Percentiles rank a stretch among this genome's conserved stretches.
Conservation (phyloP, 768 basidiomycete genomes). For the Scleroderma bovista region DNA sequence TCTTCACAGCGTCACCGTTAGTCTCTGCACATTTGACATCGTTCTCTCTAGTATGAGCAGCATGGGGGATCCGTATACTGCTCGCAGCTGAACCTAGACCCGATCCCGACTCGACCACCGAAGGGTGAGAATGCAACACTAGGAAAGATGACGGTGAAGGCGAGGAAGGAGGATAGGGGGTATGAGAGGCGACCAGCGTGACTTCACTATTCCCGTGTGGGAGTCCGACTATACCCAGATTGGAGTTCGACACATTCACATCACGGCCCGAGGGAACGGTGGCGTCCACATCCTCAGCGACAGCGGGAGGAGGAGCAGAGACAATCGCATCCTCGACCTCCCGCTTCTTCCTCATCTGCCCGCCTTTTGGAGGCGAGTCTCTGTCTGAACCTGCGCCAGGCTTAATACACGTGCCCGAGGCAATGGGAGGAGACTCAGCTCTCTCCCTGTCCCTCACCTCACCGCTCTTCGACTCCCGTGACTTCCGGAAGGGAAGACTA, state of each 20-base stretch:
- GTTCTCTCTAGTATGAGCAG: neutral
- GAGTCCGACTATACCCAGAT: neutral
- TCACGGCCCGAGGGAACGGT: neutral
- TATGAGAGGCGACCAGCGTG: neutral
- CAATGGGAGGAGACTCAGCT: constrained; percentile 13
- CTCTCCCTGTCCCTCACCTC: neutral
- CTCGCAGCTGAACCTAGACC: neutral
- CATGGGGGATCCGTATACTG: neutral
- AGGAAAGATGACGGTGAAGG: neutral
- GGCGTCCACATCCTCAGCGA: neutral
- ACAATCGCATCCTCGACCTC: neutral
- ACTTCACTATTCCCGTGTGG: neutral
- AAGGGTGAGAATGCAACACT: neutral
- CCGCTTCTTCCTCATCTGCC: neutral
- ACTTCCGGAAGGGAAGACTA: neutral
- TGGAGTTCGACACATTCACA: neutral
- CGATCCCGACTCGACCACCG: neutral
- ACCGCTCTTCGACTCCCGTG: neutral
- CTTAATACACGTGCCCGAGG: constrained; percentile 13
- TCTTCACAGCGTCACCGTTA: neutral
- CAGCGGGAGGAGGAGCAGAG: neutral
- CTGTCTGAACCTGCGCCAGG: neutral
- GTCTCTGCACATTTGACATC: neutral
- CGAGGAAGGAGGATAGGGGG: neutral
- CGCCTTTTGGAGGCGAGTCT: neutral